Evolutionary conservation across 768 basidiomycete species (phyloP).

Genomic region (Mycena sanguinolenta): DNA sequence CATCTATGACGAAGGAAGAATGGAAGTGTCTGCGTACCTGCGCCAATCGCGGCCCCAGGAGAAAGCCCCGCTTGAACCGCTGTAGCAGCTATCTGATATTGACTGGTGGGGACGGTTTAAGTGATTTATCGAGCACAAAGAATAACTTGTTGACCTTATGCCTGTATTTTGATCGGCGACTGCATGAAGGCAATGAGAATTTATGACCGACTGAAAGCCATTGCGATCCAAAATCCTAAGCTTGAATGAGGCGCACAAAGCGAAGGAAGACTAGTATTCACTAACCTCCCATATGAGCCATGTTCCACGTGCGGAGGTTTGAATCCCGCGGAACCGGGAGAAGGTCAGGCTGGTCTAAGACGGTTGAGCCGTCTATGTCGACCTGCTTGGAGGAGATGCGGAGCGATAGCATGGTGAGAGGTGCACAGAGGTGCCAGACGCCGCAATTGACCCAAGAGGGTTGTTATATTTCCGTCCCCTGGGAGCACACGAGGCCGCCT

Average conservation of each 20-base stretch:
- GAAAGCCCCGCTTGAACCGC: constrained; percentile 36
- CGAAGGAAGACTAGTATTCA: background rate
- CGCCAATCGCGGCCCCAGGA: constrained; percentile 37
- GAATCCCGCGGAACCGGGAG: constrained; percentile 32
- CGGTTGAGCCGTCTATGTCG: constrained; percentile 15
- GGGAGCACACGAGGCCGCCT: background rate
- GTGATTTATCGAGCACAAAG: background rate
- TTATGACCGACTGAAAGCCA: constrained; percentile 33
- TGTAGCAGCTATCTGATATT: constrained; percentile 40
- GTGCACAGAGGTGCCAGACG: background rate
- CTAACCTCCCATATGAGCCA: constrained; percentile 31
- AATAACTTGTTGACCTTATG: constrained; percentile 21
- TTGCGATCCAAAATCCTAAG: constrained; percentile 37
- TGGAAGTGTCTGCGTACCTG: too few relatives aligned
- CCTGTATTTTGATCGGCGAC: constrained; percentile 4
- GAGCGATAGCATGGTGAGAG: background rate
- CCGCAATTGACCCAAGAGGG: background rate
- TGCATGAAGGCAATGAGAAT: background rate
- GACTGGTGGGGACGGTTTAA: constrained; percentile 20
- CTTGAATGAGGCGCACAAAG: background rate
- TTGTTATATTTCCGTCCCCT: background rate
- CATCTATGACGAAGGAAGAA: too few relatives aligned
- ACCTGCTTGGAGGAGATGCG: constrained; percentile 10
- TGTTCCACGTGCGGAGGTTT: constrained; percentile 31
- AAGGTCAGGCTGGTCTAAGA: constrained; percentile 29